Percentiles rank a stretch among this genome's conserved stretches.
These are phyloP conservation scores for Xylariaceae sp. DNA, from an alignment of 2,329 filamentous ascomycete species.

Conservation along the genomic window DNA sequence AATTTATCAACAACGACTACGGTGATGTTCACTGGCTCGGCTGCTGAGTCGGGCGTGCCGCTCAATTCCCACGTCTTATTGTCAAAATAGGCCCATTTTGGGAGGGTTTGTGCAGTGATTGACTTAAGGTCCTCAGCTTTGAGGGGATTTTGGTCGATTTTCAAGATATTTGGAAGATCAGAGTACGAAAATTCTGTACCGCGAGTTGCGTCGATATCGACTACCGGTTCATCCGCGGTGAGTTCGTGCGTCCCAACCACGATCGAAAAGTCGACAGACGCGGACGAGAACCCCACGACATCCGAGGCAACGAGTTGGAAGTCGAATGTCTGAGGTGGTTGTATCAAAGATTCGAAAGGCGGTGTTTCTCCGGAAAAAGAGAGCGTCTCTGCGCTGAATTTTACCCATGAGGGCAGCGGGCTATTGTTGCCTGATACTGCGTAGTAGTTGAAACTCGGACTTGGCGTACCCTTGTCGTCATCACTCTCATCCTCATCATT, in stretches of 20 bases:
- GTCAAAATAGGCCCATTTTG: conserved; percentile 70
- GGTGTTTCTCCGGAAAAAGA: conserved; percentile 72
- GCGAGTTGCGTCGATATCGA: conserved; percentile 56
- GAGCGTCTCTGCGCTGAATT: conserved; percentile 64
- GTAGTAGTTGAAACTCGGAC: conserved; percentile 64
- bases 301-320: conserved; percentile 77
- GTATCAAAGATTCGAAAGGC: conserved; percentile 57
- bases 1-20: conserved; percentile 59
- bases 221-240: conserved; percentile 55
- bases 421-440: conserved; percentile 73
- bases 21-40: conserved; percentile 60
- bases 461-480: neutral
- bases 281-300: conserved; percentile 71
- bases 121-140: conserved; percentile 48
- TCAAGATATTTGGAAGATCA: conserved; percentile 49
- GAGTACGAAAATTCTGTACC: conserved; percentile 53
- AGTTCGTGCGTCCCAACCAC: conserved; percentile 70
- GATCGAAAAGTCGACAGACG: conserved; percentile 65
- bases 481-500: neutral
- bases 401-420: conserved; percentile 82
- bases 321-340: conserved; percentile 69
- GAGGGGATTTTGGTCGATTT: conserved; percentile 55
- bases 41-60: conserved; percentile 61
- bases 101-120: conserved; percentile 51
- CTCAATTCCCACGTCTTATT: conserved; percentile 57